phyloP scores from a whole-genome alignment of 2,329 filamentous ascomycete genomes.

The Nigrospora oryzae region DNA sequence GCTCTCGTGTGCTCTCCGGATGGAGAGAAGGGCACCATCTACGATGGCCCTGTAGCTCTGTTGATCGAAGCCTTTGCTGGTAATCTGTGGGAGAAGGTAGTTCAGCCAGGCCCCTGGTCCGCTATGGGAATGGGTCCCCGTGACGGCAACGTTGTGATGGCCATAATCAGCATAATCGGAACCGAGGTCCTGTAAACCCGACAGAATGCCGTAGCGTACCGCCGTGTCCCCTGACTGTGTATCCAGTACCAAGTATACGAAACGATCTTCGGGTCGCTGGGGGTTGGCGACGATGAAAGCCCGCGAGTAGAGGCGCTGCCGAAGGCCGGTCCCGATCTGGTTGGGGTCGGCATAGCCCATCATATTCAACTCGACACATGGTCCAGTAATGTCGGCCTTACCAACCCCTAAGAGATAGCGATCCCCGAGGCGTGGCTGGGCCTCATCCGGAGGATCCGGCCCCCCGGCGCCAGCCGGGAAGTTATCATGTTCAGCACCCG shows the following conservation, averaged over 20 bases:
- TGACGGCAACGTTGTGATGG: constrained; percentile 77
- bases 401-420: constrained; percentile 46
- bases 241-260: constrained; percentile 84
- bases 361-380: constrained; percentile 82
- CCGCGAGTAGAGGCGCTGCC: constrained; percentile 80
- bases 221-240: constrained; percentile 84
- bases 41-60: constrained; percentile 88
- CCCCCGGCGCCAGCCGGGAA: too few species aligned
- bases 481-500: too few species aligned
- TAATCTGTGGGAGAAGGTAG: constrained; percentile 87
- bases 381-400: constrained; percentile 52
- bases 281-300: constrained; percentile 78
- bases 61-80: constrained; percentile 74
- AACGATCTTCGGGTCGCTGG: constrained; percentile 57
- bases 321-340: constrained; percentile 74
- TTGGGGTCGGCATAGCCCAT: constrained; percentile 86
- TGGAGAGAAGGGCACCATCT: constrained; percentile 73
- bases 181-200: constrained; percentile 63
- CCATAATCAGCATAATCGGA: constrained; percentile 66
- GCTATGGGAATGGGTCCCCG: constrained; percentile 87
- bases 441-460: not conserved
- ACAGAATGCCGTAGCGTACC: constrained; percentile 75
- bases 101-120: constrained; percentile 92
- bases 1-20: constrained; percentile 69
- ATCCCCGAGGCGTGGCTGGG: constrained; percentile 12